Conservation (phyloP, 2,329 filamentous ascomycete genomes). For the Nothophoma quercina region DNA sequence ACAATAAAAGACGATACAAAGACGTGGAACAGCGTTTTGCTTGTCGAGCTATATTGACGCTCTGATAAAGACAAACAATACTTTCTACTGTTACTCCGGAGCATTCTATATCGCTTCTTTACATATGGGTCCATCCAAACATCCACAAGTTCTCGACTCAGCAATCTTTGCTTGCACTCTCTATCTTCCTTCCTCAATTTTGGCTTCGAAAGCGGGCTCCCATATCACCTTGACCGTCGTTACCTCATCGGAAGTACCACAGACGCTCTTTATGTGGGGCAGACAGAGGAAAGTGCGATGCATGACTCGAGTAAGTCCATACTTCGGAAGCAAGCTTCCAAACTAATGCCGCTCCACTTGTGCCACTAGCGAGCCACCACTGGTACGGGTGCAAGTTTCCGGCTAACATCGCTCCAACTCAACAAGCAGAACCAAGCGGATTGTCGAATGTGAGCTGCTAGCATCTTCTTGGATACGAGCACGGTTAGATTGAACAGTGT, state of each 20-base stretch:
- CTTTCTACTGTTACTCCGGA: no score
- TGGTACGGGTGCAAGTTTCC: not conserved
- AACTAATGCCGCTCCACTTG: not conserved
- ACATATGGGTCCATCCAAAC: not conserved
- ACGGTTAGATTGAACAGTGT: not conserved
- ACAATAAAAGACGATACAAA: conserved; percentile 1
- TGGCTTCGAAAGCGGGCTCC: not conserved
- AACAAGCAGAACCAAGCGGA: not conserved
- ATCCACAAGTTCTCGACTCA: not conserved
- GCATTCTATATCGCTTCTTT: no score
- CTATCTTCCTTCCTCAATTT: not conserved
- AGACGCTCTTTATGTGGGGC: not conserved
- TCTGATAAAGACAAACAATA: no score
- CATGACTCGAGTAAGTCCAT: conserved; percentile 11
- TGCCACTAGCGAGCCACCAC: conserved; percentile 1
- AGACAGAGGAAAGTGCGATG: not conserved
- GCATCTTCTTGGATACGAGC: not conserved
- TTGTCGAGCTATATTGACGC: no score
- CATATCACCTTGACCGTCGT: not conserved
- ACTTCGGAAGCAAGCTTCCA: conserved; percentile 2
- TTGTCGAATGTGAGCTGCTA: not conserved
- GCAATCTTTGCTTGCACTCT: not conserved
- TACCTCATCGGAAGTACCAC: not conserved
- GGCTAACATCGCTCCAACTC: not conserved
- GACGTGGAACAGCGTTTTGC: conserved; percentile 8